A percentile compares a stretch with the other conserved stretches of the same genome.
Conservation (phyloP, 371 early-diverging fungal species). For the Apophysomyces sp. region DNA sequence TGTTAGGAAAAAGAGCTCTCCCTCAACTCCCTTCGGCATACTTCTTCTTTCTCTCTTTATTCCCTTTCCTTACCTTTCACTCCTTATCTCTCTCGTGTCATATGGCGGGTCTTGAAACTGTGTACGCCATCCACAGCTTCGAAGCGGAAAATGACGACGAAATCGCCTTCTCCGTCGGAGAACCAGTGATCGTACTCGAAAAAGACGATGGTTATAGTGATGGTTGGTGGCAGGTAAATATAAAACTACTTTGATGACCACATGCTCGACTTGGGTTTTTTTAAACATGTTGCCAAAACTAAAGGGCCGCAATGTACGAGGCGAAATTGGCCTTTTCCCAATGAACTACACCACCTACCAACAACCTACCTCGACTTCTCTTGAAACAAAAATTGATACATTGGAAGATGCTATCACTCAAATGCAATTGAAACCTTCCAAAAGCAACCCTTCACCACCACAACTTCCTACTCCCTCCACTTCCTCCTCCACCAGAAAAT, state of each 20-base stretch:
- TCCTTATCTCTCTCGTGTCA: conserved; percentile 1
- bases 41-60: background rate
- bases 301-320: conserved; percentile 72
- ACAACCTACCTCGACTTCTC: conserved; percentile 8
- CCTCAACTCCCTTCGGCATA: background rate
- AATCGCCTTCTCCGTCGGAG: conserved; percentile 66
- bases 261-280: background rate
- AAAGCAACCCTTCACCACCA: conserved; percentile 1
- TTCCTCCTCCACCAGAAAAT: conserved; percentile 8
- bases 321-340: conserved; percentile 76
- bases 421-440: conserved; percentile 22
- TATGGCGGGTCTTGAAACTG: conserved; percentile 36
- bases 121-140: conserved; percentile 62
- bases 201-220: conserved; percentile 75
- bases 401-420: conserved; percentile 26
- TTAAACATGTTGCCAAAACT: no score
- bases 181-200: conserved; percentile 70
- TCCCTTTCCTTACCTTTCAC: background rate
- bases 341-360: conserved; percentile 54
- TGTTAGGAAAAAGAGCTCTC: background rate
- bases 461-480: conserved; percentile 18
- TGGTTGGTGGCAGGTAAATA: conserved; percentile 80
- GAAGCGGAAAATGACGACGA: conserved; percentile 75
- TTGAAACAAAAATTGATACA: conserved; percentile 34
- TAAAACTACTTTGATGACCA: background rate